Percentiles rank a stretch among this genome's conserved stretches.
Conservation (phyloP, 169 alveolate species). For the Plasmodium chabaudi region DNA sequence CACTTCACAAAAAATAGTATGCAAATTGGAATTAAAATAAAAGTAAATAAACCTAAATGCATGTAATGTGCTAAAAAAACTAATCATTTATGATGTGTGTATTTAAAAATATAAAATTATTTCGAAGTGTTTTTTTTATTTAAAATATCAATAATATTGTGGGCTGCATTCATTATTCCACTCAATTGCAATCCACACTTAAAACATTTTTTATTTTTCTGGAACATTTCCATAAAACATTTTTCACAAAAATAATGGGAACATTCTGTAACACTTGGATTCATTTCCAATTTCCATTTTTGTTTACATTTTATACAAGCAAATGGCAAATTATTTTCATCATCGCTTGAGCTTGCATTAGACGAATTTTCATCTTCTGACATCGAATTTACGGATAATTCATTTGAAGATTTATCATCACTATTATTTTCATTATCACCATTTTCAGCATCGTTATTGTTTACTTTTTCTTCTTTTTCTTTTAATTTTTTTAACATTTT, state of each 20-base stretch:
- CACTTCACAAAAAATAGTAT: no score
- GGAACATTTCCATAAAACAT: constrained; percentile 91
- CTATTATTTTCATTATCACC: constrained; percentile 60
- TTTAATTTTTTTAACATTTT: constrained; percentile 77
- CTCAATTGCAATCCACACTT: constrained; percentile 89
- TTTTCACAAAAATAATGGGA: constrained; percentile 95
- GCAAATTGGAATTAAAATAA: no score
- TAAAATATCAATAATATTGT: constrained; percentile 77
- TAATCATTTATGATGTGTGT: no score
- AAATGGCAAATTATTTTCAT: constrained; percentile 80
- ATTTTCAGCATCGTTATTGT: constrained; percentile 34
- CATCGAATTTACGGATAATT: constrained; percentile 21
- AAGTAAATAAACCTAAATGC: no score
- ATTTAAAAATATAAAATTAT: constrained; percentile 2
- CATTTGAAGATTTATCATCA: constrained; percentile 29
- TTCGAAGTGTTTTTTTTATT: constrained; percentile 53
- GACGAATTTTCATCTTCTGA: constrained; percentile 56
- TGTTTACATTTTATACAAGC: constrained; percentile 90
- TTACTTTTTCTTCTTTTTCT: constrained; percentile 78
- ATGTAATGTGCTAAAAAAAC: no score
- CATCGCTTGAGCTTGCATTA: constrained; percentile 47
- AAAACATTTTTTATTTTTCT: constrained; percentile 87
- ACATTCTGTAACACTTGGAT: constrained; percentile 94
- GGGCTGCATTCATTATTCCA: constrained; percentile 92
- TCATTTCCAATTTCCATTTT: constrained; percentile 85